A percentile compares a stretch with the other conserved stretches of the same genome.
Conservation (phyloP, 352 stramenopile genomes). For the Globisporangium lucens region DNA sequence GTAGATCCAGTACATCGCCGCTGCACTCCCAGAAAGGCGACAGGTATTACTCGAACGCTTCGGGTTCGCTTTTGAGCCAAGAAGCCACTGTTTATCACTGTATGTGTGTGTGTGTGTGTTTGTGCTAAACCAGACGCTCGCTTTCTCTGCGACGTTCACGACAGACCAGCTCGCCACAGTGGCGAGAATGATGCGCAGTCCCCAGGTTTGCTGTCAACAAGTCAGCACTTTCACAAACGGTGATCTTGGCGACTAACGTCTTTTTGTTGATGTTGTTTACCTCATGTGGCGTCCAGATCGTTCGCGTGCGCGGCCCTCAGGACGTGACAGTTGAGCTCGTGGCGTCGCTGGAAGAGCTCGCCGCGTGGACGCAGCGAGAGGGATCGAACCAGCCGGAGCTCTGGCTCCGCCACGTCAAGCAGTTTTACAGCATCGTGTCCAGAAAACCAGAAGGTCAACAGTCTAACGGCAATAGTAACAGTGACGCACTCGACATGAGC, state of each 20-base stretch:
- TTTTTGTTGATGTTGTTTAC: neutral
- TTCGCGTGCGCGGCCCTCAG: constrained; percentile 52
- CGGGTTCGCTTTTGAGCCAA: neutral
- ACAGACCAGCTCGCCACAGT: constrained; percentile 55
- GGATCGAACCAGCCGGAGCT: constrained; percentile 46
- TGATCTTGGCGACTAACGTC: neutral
- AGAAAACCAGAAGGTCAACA: neutral
- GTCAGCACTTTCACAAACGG: too few species aligned
- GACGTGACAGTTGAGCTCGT: constrained; percentile 72
- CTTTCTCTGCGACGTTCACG: constrained; percentile 79
- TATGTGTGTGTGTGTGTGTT: neutral
- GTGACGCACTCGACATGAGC: constrained; percentile 39
- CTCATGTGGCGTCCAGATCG: constrained; percentile 32
- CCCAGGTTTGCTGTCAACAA: constrained; percentile 33
- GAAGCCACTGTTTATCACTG: neutral
- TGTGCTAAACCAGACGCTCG: constrained; percentile 41
- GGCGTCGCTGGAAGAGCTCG: constrained; percentile 34
- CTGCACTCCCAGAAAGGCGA: constrained; percentile 47
- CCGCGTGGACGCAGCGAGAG: constrained; percentile 49
- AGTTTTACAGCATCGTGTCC: constrained; percentile 63
- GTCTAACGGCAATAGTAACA: constrained; percentile 1
- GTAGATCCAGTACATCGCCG: constrained; percentile 62
- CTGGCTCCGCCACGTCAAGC: constrained; percentile 64
- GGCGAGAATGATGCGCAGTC: constrained; percentile 52
- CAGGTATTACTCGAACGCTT: constrained; percentile 30